These are phyloP conservation scores for Linaria vulgaris DNA, from an alignment of 257 asterid genomes.

Conservation along the genomic window DNA sequence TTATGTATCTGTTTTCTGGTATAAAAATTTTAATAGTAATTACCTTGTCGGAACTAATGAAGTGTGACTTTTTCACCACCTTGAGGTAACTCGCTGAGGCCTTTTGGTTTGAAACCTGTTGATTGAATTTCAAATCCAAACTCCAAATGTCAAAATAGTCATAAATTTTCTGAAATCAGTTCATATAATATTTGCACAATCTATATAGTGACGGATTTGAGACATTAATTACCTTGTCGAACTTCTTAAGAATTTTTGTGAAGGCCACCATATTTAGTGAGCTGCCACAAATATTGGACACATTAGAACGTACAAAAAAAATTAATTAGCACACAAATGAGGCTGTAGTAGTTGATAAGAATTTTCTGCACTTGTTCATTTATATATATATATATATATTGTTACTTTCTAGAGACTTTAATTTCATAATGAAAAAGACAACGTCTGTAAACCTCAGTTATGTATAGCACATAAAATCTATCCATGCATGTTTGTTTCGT, in stretches of 20 bases:
- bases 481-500: constrained; percentile 25
- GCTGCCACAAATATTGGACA: constrained; percentile 42
- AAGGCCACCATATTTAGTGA: constrained; percentile 90
- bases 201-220: too few species aligned
- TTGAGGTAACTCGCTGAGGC: constrained; percentile 70
- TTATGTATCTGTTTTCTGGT: too few species aligned
- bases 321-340: background rate
- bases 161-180: background rate
- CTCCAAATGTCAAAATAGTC: background rate
- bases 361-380: background rate
- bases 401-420: constrained; percentile 17
- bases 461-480: background rate
- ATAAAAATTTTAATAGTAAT: background rate
- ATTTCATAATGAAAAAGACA: background rate
- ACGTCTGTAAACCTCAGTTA: too few species aligned
- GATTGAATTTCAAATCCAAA: constrained; percentile 8
- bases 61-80: constrained; percentile 76
- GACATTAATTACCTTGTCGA: constrained; percentile 62
- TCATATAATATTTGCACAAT: too few species aligned
- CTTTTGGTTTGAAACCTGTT: constrained; percentile 70
- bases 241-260: constrained; percentile 88
- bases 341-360: constrained; percentile 10
- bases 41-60: constrained; percentile 92
- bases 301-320: constrained; percentile 20
- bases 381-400: background rate